Base-by-base conservation (phyloP, 306 rosid genomes). In the Sicyos baderoa region DNA sequence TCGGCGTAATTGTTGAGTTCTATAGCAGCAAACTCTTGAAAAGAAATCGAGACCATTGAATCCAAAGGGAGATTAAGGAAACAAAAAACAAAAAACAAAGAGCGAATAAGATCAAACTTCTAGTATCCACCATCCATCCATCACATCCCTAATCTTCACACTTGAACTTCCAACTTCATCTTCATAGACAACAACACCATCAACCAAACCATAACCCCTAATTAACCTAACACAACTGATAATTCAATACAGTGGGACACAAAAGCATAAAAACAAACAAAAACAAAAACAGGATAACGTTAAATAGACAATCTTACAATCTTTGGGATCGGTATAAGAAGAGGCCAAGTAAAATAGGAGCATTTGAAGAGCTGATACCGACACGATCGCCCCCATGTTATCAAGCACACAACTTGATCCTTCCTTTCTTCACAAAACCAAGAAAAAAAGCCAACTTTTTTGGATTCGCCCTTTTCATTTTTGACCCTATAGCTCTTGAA, bases 401-500 rank as follows among this genome's bases (percentile, higher is more conserved):
- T 59, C 65, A 29, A 42, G 21, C 65, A 18, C n/a, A 40, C 69
- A 11, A 63, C 29, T 11, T 19, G 51, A 40, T 17, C 4, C 5
- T 6, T 11, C 9, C 35, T 21, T 61, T 61, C 50, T 61, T 61
- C 49, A 61, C 25, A 4, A 37, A 19, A 47, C 11, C 54, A 44
- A 14, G 14, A 19, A 66, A 64, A 17, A 47, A 22, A 16, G 10
- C 40, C 21, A 16, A 22, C 11, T 40, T 40, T 14, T 22, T 11
- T 4, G 4, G 21, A 16, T 7, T 12, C 22, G 14, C 71, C 42
- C 32, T 5, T 4, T 3, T 44, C 21, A 6, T 45, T 50, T 15
- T 8, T 59, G 21, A 55, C 13, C 32, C 18, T 54, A 64, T 65
- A 53, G 7, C 70, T 65, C 71, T 66, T 66, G 6, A 66, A 66